Conservation (phyloP, 78 protist genomes). For the Dictyostelium firmibasis region DNA sequence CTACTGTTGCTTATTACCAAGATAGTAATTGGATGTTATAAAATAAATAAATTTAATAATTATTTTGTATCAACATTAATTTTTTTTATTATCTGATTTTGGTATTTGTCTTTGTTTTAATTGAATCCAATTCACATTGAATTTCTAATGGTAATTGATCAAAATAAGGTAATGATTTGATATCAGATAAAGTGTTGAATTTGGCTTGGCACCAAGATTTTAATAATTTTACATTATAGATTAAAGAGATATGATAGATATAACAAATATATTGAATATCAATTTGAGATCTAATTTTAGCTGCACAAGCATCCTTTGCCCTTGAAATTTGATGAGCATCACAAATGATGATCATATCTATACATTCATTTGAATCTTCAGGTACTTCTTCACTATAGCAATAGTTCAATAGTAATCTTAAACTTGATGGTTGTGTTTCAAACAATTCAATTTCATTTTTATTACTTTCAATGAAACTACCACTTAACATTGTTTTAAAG, state of each 20-base stretch:
- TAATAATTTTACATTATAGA: conserved; percentile 6
- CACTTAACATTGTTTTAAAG: conserved; percentile 55
- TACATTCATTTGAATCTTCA: background rate
- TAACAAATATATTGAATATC: background rate
- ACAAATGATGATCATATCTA: conserved; percentile 14
- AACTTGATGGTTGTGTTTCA: background rate
- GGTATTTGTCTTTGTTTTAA: background rate
- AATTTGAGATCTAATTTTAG: conserved; percentile 10
- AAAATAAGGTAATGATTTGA: background rate
- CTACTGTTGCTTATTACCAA: too few species aligned
- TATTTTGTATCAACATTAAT: too few species aligned
- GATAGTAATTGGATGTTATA: too few species aligned
- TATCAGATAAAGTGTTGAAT: background rate
- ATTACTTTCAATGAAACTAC: conserved; percentile 19
- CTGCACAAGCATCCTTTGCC: conserved; percentile 36
- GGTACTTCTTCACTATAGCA: conserved; percentile 43
- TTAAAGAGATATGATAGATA: conserved; percentile 8
- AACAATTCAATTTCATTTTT: conserved; percentile 27
- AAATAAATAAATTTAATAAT: too few species aligned
- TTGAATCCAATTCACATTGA: background rate
- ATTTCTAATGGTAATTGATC: conserved; percentile 2
- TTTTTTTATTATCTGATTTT: background rate
- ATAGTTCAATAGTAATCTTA: conserved; percentile 3
- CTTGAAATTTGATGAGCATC: conserved; percentile 53
- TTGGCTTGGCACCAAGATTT: conserved; percentile 22